Evolutionary conservation across 768 basidiomycete species (phyloP).

Genomic region (Rhizopogon salebrosus): DNA sequence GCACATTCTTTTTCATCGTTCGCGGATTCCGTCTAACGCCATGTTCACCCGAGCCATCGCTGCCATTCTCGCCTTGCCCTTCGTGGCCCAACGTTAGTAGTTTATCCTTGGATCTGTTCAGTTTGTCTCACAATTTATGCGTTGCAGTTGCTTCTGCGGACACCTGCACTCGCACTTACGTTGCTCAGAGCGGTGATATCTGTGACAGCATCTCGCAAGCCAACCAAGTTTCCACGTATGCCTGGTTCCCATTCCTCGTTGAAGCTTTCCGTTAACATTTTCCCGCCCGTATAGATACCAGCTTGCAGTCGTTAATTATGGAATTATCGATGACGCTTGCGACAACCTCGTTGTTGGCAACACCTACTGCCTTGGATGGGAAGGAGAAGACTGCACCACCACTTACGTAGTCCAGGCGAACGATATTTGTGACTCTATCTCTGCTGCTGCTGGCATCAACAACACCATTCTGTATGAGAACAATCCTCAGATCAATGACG

Average conservation of each 20-base stretch:
- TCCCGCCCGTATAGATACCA: conserved; percentile 56
- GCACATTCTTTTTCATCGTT: conserved; percentile 15
- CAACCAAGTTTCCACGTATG: conserved; percentile 57
- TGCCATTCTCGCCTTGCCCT: conserved; percentile 40
- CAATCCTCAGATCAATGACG: conserved; percentile 66
- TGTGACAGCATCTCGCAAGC: conserved; percentile 71
- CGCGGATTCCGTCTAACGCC: conserved; percentile 12
- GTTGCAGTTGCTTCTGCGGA: conserved; percentile 20
- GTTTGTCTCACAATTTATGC: not conserved
- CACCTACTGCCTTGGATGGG: conserved; percentile 56
- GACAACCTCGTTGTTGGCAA: conserved; percentile 49
- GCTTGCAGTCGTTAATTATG: conserved; percentile 57
- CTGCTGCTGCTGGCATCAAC: conserved; percentile 38
- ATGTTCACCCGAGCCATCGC: conserved; percentile 36
- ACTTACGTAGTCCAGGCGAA: conserved; percentile 51
- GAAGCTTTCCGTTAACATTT: not conserved
- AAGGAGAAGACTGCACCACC: conserved; percentile 54
- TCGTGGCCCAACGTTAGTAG: conserved; percentile 40
- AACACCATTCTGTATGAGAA: conserved; percentile 50
- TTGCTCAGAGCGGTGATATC: conserved; percentile 53
- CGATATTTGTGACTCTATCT: conserved; percentile 58
- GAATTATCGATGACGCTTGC: conserved; percentile 47
- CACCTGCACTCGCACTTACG: conserved; percentile 56
- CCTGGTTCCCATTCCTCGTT: conserved; percentile 15
- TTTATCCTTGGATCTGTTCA: not conserved